phyloP scores from a whole-genome alignment of 805 yeast species.

The Nakazawaea holstii region DNA sequence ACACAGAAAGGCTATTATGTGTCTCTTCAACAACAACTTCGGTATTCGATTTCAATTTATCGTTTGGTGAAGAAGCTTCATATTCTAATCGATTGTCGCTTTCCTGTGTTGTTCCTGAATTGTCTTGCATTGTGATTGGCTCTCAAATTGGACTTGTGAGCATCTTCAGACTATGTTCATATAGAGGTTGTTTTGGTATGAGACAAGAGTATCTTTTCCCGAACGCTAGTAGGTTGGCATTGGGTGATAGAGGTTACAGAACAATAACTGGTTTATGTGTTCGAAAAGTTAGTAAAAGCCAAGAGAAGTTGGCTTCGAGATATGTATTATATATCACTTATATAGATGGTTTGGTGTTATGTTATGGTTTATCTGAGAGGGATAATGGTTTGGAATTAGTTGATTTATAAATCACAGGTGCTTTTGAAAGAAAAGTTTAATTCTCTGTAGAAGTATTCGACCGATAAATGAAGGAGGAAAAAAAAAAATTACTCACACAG shows the following conservation, averaged over 20 bases:
- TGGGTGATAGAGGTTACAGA: conserved; percentile 17
- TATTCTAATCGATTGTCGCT: conserved; percentile 24
- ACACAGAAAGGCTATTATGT: conserved; percentile 40
- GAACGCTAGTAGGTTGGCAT: conserved; percentile 16
- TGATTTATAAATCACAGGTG: not conserved
- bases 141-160: conserved; percentile 40
- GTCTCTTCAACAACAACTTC: conserved; percentile 36
- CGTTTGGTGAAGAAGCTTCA: conserved; percentile 29
- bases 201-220: conserved; percentile 41
- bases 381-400: conserved; percentile 3
- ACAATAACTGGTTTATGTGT: conserved; percentile 21
- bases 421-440: not conserved
- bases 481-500: too few species aligned
- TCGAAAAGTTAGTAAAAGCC: conserved; percentile 3
- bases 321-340: conserved; percentile 19
- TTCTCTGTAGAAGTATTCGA: too few species aligned
- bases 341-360: conserved; percentile 21
- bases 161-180: conserved; percentile 34
- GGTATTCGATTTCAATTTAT: conserved; percentile 33
- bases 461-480: too few species aligned
- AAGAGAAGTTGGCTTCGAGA: conserved; percentile 7
- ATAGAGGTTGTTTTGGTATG: conserved; percentile 34
- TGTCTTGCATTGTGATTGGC: conserved; percentile 34
- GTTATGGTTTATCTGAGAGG: conserved; percentile 16
- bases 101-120: conserved; percentile 28